These are phyloP conservation scores for Colletotrichum echinochloae DNA, from an alignment of 2,329 filamentous ascomycete species.

Conservation along the genomic window DNA sequence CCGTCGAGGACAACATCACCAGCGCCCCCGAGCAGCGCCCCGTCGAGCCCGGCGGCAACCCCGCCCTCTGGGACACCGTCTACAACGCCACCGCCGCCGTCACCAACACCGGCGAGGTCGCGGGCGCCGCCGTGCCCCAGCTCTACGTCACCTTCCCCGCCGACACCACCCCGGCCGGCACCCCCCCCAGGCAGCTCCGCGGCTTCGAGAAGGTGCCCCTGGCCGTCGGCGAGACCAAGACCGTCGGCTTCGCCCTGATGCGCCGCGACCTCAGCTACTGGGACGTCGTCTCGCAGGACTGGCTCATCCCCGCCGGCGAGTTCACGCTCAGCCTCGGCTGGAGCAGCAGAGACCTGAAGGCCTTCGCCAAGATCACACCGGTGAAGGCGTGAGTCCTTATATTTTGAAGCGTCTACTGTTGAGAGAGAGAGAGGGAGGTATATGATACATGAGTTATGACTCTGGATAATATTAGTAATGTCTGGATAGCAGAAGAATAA, in stretches of 20 bases:
- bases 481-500: slow-evolving; percentile 18
- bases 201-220: slow-evolving; percentile 65
- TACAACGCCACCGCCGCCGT: slow-evolving; percentile 60
- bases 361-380: slow-evolving; percentile 31
- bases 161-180: slow-evolving; percentile 52
- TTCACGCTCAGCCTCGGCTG: slow-evolving; percentile 49
- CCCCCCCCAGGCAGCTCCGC: slow-evolving; percentile 62
- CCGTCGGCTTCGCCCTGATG: slow-evolving; percentile 59
- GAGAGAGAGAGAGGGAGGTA: not conserved
- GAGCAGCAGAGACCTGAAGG: slow-evolving; percentile 45
- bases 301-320: slow-evolving; percentile 52
- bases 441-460: slow-evolving; percentile 30
- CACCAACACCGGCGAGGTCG: slow-evolving; percentile 62
- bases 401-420: not conserved
- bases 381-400: slow-evolving; percentile 22
- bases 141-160: slow-evolving; percentile 63
- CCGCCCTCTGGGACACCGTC: slow-evolving; percentile 65
- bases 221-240: slow-evolving; percentile 53
- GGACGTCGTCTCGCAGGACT: slow-evolving; percentile 57
- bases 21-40: slow-evolving; percentile 45
- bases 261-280: slow-evolving; percentile 63
- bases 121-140: slow-evolving; percentile 65
- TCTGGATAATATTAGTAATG: slow-evolving; percentile 36
- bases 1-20: slow-evolving; percentile 44
- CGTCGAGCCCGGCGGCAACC: slow-evolving; percentile 65